Evolutionary conservation across 2,329 filamentous ascomycete species (phyloP).

Genomic region (Neofusicoccum cordaticola): DNA sequence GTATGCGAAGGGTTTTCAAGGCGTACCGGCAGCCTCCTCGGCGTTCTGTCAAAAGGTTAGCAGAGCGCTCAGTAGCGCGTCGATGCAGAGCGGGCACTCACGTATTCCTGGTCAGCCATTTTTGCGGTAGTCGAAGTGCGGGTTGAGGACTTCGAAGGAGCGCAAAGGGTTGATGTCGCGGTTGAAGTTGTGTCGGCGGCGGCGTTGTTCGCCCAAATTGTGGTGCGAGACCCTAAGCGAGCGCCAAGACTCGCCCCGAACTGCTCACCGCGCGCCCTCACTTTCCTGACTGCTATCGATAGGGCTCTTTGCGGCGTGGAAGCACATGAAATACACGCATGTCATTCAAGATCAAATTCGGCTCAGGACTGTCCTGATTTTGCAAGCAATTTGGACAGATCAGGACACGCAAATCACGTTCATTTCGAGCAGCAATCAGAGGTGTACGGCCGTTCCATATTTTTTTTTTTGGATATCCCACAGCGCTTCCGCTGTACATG

Average conservation of each 20-base stretch:
- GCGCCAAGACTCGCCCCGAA: constrained; percentile 16
- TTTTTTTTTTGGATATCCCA: constrained; percentile 15
- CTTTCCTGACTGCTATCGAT: not conserved
- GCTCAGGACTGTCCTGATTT: too few relatives aligned
- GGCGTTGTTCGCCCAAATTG: constrained; percentile 12
- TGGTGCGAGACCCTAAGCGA: constrained; percentile 16
- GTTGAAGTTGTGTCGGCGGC: constrained; percentile 29
- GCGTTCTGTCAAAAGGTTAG: constrained; percentile 65
- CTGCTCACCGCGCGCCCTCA: not conserved
- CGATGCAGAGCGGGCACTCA: constrained; percentile 52
- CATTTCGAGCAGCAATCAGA: not conserved
- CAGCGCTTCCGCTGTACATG: constrained; percentile 10
- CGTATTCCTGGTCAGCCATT: constrained; percentile 89
- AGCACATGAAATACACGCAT: too few relatives aligned
- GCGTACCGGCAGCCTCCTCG: constrained; percentile 84
- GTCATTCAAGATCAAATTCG: too few relatives aligned
- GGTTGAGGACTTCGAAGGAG: constrained; percentile 27
- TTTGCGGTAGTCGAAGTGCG: constrained; percentile 53
- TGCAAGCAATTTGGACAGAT: not conserved
- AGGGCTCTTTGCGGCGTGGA: not conserved
- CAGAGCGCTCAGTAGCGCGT: constrained; percentile 18
- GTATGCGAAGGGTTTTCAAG: constrained; percentile 20
- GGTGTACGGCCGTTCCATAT: constrained; percentile 10
- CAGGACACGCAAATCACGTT: not conserved
- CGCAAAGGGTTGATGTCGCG: constrained; percentile 24